Conservation (phyloP, 2,329 filamentous ascomycete species). For the Dendryphion nanum region DNA sequence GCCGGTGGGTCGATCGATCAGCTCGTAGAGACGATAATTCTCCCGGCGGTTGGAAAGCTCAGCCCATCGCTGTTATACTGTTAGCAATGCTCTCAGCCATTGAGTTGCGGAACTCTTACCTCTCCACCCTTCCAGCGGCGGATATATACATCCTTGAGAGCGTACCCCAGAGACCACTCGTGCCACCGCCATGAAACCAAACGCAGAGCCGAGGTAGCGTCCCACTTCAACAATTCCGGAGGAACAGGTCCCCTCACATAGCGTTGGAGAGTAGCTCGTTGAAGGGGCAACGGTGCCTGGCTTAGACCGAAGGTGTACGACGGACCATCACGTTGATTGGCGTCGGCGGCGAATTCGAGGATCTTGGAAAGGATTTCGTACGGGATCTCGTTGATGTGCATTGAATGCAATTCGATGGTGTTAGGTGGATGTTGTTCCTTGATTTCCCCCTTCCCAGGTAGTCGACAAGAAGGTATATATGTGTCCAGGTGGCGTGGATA, state of each 20-base stretch:
- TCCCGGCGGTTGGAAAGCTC: slow-evolving; percentile 47
- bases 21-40: slow-evolving; percentile 48
- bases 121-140: slow-evolving; percentile 52
- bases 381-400: slow-evolving; percentile 52
- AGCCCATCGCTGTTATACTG: slow-evolving; percentile 47
- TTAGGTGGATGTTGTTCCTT: no score
- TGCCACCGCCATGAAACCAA: slow-evolving; percentile 53
- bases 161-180: slow-evolving; percentile 53
- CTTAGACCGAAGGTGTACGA: slow-evolving; percentile 54
- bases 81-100: slow-evolving; percentile 9
- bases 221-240: slow-evolving; percentile 53
- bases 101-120: slow-evolving; percentile 18
- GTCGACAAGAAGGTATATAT: no score
- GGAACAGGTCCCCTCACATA: slow-evolving; percentile 53
- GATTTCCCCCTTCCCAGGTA: no score
- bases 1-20: slow-evolving; percentile 47
- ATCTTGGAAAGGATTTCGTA: slow-evolving; percentile 53
- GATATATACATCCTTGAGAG: slow-evolving; percentile 52
- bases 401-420: no score
- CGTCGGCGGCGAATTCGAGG: slow-evolving; percentile 48
- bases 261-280: slow-evolving; percentile 46
- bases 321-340: slow-evolving; percentile 48
- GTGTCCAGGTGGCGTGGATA: no score
- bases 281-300: slow-evolving; percentile 48
- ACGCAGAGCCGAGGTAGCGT: slow-evolving; percentile 49